Evolutionary conservation across 208 protist species (phyloP).

Genomic region (Tritrichomonas musculus): DNA sequence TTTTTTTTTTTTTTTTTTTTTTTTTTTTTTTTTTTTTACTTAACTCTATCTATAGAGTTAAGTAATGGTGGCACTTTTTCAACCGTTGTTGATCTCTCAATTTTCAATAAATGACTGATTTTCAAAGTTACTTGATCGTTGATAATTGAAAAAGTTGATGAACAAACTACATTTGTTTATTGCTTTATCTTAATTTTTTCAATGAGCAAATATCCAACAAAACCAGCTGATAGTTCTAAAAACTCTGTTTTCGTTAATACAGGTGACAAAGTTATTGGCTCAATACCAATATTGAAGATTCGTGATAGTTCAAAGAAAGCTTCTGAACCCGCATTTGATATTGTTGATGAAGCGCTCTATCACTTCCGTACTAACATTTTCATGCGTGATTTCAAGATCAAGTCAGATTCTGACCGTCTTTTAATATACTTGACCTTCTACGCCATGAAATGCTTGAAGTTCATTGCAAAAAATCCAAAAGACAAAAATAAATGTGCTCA

Average conservation of each 20-base stretch:
- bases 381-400: conserved; percentile 12
- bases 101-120: no score
- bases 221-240: neutral
- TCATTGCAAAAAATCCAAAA: neutral
- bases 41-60: no score
- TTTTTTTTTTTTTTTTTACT: no score
- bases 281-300: neutral
- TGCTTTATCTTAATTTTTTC: no score
- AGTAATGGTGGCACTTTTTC: no score
- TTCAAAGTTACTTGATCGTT: no score
- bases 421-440: conserved; percentile 4
- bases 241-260: neutral
- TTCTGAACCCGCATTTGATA: neutral
- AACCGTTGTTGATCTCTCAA: no score
- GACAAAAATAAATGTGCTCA: neutral
- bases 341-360: neutral
- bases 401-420: conserved; percentile 9
- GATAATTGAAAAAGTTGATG: no score
- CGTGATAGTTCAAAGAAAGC: neutral
- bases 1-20: no score
- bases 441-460: conserved; percentile 24
- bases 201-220: neutral
- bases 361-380: conserved; percentile 25
- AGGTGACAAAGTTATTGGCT: neutral
- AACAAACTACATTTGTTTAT: no score